These are phyloP conservation scores for Trichoderma atroviride DNA, from an alignment of 2,329 filamentous ascomycete genomes.

Conservation along the genomic window DNA sequence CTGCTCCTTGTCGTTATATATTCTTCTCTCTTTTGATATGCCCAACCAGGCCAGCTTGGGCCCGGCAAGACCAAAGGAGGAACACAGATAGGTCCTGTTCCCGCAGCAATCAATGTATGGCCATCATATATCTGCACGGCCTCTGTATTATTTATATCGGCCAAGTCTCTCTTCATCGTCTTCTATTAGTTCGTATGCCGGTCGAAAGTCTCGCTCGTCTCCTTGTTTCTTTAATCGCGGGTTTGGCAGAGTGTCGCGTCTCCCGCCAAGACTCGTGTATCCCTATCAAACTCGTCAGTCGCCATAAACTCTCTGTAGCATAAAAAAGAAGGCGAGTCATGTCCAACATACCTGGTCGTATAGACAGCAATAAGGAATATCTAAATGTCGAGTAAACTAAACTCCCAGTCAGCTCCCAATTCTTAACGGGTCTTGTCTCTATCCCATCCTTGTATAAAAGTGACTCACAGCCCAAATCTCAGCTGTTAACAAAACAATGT, in stretches of 20 bases:
- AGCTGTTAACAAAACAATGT: conserved; percentile 33
- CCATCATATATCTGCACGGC: background rate
- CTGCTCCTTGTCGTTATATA: background rate
- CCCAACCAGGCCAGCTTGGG: background rate
- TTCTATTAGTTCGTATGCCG: conserved; percentile 73
- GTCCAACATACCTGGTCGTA: conserved; percentile 64
- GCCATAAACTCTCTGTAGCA: too few relatives aligned
- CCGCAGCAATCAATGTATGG: background rate
- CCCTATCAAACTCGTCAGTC: conserved; percentile 48
- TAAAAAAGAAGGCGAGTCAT: background rate
- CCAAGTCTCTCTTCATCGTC: conserved; percentile 81
- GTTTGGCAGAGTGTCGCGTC: conserved; percentile 86
- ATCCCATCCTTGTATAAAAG: background rate
- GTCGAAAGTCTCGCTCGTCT: conserved; percentile 56
- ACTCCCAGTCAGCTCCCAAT: background rate
- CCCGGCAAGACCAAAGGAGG: background rate
- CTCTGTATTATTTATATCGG: conserved; percentile 50
- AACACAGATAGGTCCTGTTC: background rate
- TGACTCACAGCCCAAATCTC: conserved; percentile 87
- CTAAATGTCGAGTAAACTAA: conserved; percentile 79
- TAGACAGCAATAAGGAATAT: conserved; percentile 80
- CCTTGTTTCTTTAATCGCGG: conserved; percentile 62
- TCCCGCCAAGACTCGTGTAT: conserved; percentile 91
- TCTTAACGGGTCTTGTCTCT: background rate
- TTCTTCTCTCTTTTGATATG: background rate